Evolutionary conservation across 805 yeast genomes (phyloP), one percentile per base, ranked within the genome.

Genomic region (Sugiyamaella lignohabitans): DNA sequence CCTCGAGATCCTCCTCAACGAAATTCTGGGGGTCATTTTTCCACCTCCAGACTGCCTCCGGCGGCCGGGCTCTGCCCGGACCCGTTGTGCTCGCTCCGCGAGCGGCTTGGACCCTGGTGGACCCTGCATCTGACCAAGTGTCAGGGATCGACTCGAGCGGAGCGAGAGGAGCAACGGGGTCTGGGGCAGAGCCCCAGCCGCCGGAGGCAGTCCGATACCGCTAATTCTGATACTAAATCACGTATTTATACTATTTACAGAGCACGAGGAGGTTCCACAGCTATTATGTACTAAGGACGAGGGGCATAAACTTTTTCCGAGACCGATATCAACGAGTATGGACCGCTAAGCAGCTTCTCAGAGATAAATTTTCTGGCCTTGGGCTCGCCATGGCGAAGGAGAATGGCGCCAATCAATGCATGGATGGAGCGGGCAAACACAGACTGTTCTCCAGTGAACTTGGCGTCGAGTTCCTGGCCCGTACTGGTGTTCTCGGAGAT

Each of bases 401-500:
- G 70, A 43, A 83, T 75, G 1, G 87, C 87, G 5, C 89, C 89
- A n/a, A 82, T 67, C 52, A 83, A 66, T 2, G 88, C 82, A 53
- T 68, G 68, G 47, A 79, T 59, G 63, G 77, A 68, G 55, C 72
- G 76, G 3, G 79, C 76, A 48, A 72, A 67, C 8, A 77, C 76
- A 48, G 70, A 69, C 58, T 69, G 59, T 53, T 72, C 78, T 10
- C 58, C 58, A 4, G 54, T 44, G 21, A 40, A 45, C 37, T 42
- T 38, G 21, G 53, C 38, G 24, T 43, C n/a, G 21, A 44, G 21
- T n/a, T 34, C 45, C 19, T 51, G 51, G 2, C 34, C 30, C 22
- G 6, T 35, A 16, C 10, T 8, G 11, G 38, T 6, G 21, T 14
- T 16, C 8, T 27, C 32, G 14, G 8, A 8, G 14, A 27, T 8